Evolutionary conservation across 2,329 filamentous ascomycete species (phyloP).

Genomic region (Lachnellula cervina): DNA sequence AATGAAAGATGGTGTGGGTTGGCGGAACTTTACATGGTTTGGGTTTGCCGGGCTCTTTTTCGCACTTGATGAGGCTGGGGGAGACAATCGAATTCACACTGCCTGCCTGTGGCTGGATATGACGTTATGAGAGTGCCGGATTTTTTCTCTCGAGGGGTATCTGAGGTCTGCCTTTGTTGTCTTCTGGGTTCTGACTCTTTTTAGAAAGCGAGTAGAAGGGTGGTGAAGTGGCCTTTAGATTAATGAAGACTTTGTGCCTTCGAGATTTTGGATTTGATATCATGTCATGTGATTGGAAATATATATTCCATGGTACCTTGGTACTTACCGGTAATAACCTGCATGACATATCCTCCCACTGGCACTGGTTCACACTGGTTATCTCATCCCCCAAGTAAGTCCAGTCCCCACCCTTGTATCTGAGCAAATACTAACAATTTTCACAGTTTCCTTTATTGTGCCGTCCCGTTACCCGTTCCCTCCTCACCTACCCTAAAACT

Average conservation of each 20-base stretch:
- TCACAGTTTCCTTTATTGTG: background rate
- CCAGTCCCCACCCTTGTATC: background rate
- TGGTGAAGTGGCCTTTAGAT: background rate
- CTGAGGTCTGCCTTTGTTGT: background rate
- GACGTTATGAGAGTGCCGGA: background rate
- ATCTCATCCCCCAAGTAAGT: background rate
- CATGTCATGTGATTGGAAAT: background rate
- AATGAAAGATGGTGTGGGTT: background rate
- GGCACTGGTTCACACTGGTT: too few species aligned
- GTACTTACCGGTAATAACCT: background rate
- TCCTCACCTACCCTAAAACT: background rate
- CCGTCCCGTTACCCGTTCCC: background rate
- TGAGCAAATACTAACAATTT: background rate
- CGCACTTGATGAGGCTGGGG: background rate
- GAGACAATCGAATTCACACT: background rate
- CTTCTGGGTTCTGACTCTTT: background rate
- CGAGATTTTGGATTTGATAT: background rate
- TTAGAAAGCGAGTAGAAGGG: background rate
- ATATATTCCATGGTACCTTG: background rate
- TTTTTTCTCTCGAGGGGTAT: background rate
- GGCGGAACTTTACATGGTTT: background rate
- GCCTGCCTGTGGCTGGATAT: background rate
- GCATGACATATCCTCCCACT: too few species aligned
- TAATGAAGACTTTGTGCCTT: background rate
- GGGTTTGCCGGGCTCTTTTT: background rate